Evolutionary conservation across 306 rosid species (phyloP).

Genomic region (Quercus ilex): DNA sequence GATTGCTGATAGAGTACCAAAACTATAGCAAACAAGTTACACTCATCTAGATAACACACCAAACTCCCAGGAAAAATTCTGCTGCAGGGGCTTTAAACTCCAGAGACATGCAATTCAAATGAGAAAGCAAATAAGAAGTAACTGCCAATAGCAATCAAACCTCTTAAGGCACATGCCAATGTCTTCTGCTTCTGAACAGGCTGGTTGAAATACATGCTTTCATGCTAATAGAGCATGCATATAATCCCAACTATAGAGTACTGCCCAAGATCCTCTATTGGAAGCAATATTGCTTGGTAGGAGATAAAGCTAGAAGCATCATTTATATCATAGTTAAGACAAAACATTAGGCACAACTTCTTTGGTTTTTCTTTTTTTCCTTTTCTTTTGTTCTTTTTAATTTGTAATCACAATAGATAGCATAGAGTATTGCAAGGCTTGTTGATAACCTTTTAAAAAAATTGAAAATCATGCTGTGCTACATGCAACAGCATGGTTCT

Average conservation of each 20-base stretch:
- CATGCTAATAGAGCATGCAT: slow-evolving; percentile 46
- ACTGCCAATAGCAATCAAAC: slow-evolving; percentile 60
- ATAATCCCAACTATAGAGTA: slow-evolving; percentile 27
- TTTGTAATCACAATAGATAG: background rate
- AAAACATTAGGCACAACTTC: background rate
- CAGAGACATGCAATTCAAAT: slow-evolving; percentile 52
- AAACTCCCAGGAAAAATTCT: slow-evolving; percentile 73
- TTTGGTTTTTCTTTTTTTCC: background rate
- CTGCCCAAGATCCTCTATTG: slow-evolving; percentile 28
- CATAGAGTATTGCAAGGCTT: background rate
- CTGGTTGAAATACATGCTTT: slow-evolving; percentile 49
- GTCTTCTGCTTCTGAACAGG: slow-evolving; percentile 59
- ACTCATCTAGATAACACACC: slow-evolving; percentile 70
- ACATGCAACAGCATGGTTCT: slow-evolving; percentile 2
- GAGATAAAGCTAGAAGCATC: slow-evolving; percentile 24
- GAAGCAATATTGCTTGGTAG: slow-evolving; percentile 30
- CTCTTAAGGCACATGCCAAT: slow-evolving; percentile 55
- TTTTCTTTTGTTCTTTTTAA: background rate
- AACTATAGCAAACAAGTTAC: slow-evolving; percentile 59
- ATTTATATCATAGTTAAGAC: slow-evolving; percentile 1
- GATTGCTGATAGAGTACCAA: slow-evolving; percentile 89
- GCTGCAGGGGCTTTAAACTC: slow-evolving; percentile 73
- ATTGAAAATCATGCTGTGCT: background rate
- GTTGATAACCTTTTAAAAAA: background rate
- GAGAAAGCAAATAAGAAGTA: slow-evolving; percentile 48